Percentiles rank a stretch among this genome's conserved stretches.
These are phyloP conservation scores for Amylostereum chailletii DNA, from an alignment of 1,284 basidiomycete species.

Conservation along the genomic window DNA sequence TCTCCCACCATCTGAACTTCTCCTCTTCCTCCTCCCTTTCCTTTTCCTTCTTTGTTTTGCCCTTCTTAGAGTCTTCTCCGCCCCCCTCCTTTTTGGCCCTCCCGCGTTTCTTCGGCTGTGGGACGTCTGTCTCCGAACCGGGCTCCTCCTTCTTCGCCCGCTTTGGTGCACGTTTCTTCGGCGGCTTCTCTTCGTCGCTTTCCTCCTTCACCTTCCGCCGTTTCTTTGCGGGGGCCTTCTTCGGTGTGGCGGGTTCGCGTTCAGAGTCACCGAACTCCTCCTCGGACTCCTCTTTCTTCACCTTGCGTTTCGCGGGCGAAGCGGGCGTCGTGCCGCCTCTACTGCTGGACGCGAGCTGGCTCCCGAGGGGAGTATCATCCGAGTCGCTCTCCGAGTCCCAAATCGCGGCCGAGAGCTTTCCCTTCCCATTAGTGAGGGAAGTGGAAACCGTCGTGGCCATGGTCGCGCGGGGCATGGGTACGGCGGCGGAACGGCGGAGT, in stretches of 20 bases:
- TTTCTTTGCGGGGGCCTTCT: conserved; percentile 34
- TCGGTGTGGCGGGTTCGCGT: conserved; percentile 29
- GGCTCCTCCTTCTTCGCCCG: conserved; percentile 28
- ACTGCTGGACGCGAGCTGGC: conserved; percentile 11
- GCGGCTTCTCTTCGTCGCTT: conserved; percentile 33
- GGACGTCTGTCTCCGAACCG: conserved; percentile 15
- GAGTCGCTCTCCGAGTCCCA: conserved; percentile 25
- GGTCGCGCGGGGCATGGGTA: conserved; percentile 33
- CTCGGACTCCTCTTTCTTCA: conserved; percentile 47
- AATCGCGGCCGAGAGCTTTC: conserved; percentile 24
- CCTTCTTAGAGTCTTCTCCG: conserved; percentile 24
- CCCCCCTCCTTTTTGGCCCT: conserved; percentile 30
- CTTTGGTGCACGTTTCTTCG: conserved; percentile 23
- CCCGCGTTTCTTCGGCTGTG: conserved; percentile 26
- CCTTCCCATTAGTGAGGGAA: conserved; percentile 27
- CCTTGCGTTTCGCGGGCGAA: conserved; percentile 22
- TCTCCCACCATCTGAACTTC: conserved; percentile 83
- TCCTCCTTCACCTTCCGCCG: conserved; percentile 51
- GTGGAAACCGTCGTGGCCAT: conserved; percentile 26
- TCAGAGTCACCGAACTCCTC: conserved; percentile 25
- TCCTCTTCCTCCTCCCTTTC: conserved; percentile 58
- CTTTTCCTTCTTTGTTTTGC: conserved; percentile 41
- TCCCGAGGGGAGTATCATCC: conserved; percentile 13
- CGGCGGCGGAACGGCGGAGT: conserved; percentile 29
- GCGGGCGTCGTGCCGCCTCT: conserved; percentile 30